Base-by-base conservation (phyloP, 345 rosid species). In the Reutealis trisperma region DNA sequence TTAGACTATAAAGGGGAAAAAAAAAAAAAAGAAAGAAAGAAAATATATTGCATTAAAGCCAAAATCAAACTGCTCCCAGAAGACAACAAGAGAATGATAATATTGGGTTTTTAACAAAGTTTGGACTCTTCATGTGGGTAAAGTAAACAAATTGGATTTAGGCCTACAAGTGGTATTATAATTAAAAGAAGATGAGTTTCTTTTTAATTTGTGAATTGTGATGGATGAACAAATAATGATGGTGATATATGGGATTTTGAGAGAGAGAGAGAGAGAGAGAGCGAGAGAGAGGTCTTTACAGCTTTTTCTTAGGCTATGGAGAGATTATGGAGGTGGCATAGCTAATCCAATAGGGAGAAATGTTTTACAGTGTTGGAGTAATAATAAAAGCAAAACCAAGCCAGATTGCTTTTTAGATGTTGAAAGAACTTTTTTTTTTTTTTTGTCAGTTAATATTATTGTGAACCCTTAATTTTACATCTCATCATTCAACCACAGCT, bases 191-290 rank as follows among this genome's bases (percentile, higher is more conserved):
- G 80, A 75, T 64, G 77, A 77, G 80, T 41, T 77, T 81, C 77
- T 49, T 73, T 75, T 80, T 75, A 68, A 47, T 75, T 66, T 44
- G 74, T 67, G 77, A 42, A 45, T 19, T 55, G 70, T 52, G 57
- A 63, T 30, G 32, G 77, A 32, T 18, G 58, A 49, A 62, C 75
- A 51, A 62, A 77, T 79, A 88, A 85, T 90, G 87, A 86, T 84
- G 83, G 77, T 66, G 77, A 82, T 62, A 57, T 67, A 75, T 82
- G 82, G 84, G 71, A 42, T 60, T 16, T 54, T 51, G 65, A 4
- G 24, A 61, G n/a, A 67, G 52, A 24, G 45, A 75, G 70, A 69
- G 55, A 63, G 60, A 67, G 70, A 69, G n/a, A n/a, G n/a, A n/a
- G n/a, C n/a, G n/a, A n/a, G n/a, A n/a, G 55, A 63, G 60, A 62